Evolutionary conservation across 2,329 filamentous ascomycete genomes (phyloP).

Genomic region (Daldinia eschscholtzii): DNA sequence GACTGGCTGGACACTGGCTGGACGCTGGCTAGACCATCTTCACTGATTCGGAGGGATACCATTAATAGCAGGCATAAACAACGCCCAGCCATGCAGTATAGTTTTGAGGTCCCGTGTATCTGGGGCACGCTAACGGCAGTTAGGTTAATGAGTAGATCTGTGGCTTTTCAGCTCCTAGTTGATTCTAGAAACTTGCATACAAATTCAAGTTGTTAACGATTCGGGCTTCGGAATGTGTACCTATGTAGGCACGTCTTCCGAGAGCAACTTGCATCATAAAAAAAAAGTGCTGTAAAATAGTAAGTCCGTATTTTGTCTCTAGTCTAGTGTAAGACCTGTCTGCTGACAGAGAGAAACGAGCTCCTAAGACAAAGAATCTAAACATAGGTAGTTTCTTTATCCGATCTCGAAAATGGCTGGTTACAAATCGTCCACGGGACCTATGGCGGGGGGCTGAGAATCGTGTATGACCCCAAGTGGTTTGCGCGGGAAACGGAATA

Average conservation of each 20-base stretch:
- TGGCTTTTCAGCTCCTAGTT: conserved; percentile 14
- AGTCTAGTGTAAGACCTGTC: background rate
- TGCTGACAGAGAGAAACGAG: conserved; percentile 4
- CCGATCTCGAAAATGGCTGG: background rate
- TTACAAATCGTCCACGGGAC: conserved; percentile 2
- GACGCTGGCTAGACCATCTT: conserved; percentile 7
- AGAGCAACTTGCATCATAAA: background rate
- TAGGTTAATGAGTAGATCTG: conserved; percentile 19
- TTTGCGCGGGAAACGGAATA: conserved; percentile 24
- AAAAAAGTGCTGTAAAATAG: background rate
- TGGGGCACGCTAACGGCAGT: conserved; percentile 41
- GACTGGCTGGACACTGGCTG: conserved; percentile 39
- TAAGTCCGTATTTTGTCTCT: background rate
- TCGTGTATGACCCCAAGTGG: conserved; percentile 31
- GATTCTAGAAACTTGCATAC: conserved; percentile 38
- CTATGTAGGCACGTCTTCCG: conserved; percentile 1
- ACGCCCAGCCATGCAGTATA: conserved; percentile 24
- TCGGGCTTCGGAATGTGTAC: background rate
- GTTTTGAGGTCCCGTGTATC: conserved; percentile 27
- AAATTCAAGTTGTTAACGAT: conserved; percentile 2
- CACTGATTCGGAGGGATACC: conserved; percentile 28
- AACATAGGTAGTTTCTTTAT: conserved; percentile 10
- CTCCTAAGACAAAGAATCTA: conserved; percentile 8
- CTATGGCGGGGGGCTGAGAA: conserved; percentile 31
- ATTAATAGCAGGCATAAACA: conserved; percentile 38